These are phyloP conservation scores for Rubia occidens DNA, from an alignment of 305 asterid species.

Conservation along the genomic window DNA sequence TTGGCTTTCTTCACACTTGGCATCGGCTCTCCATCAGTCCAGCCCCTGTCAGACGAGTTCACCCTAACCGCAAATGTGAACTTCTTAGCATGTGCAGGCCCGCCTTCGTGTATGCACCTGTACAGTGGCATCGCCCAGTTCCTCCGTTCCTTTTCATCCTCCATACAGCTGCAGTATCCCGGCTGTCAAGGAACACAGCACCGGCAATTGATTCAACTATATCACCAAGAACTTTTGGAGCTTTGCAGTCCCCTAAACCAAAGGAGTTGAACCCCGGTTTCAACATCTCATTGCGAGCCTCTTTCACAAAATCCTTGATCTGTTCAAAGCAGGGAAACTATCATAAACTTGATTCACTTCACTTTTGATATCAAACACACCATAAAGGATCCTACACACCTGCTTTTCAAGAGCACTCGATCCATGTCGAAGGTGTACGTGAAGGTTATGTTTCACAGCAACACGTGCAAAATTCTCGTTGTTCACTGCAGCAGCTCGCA, in stretches of 20 bases:
- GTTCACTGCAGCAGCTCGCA: slow-evolving; percentile 99
- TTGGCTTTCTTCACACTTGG: slow-evolving; percentile 98
- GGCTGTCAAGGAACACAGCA: slow-evolving; percentile 83
- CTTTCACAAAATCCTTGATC: slow-evolving; percentile 91
- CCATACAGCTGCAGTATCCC: slow-evolving; percentile 81
- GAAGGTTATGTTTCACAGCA: slow-evolving; percentile 86
- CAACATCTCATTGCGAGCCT: slow-evolving; percentile 60
- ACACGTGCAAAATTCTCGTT: slow-evolving; percentile 98
- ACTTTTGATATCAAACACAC: neutral
- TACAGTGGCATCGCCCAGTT: slow-evolving; percentile 98
- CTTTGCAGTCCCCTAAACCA: slow-evolving; percentile 98
- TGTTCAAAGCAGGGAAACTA: slow-evolving; percentile 24
- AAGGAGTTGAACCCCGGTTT: slow-evolving; percentile 91
- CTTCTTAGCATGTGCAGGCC: slow-evolving; percentile 96
- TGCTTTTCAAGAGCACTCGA: slow-evolving; percentile 96
- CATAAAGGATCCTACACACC: slow-evolving; percentile 26
- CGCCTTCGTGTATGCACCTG: slow-evolving; percentile 80
- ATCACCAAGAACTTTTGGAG: slow-evolving; percentile 99
- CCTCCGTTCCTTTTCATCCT: slow-evolving; percentile 60
- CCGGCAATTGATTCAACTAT: slow-evolving; percentile 98
- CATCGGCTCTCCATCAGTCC: slow-evolving; percentile 97
- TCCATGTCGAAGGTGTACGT: slow-evolving; percentile 91
- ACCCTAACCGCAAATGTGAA: slow-evolving; percentile 86
- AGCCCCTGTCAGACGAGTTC: slow-evolving; percentile 77
- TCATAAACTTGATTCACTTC: neutral